Evolutionary conservation across 352 stramenopile genomes (phyloP), one percentile per base, ranked within the genome.

Genomic region (Phytophthora nicotianae): DNA sequence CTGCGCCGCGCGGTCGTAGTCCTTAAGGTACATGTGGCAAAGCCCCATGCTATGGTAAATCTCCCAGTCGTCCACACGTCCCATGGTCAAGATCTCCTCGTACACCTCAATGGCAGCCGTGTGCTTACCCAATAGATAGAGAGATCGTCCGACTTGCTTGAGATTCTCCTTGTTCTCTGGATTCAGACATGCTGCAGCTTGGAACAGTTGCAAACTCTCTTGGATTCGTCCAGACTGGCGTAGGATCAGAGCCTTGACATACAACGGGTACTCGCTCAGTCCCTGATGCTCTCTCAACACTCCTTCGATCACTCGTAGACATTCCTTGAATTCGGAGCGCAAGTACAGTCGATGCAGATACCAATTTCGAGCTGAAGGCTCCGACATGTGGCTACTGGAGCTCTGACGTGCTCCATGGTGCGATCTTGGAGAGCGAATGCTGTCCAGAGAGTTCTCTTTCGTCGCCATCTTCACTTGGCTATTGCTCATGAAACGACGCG

Each of bases 41-140:
- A 98, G 73, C 3, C 92, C 92, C 43, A 97, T 95, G 67, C 91
- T 97, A 63, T 97, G 86, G 57, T 90, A 94, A 53, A 98, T 92
- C 67, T 98, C 90, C 91, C 93, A 98, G 77, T 98, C 92, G 48
- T 98, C 91, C 23, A 77, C 57, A 16, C 76, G 78, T 0, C 77
- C 70, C 72, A 91, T 83, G 41, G 90, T 87, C 47, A 95, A 58
- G 52, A 95, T 93, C 73, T 97, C 88, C 49, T 97, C 85, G 66
- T 96, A 97, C 42, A 97, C 90, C 63, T 96, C 92, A 58, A 98
- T 88, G 14, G 92, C 91, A 4, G 84, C 84, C 19, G 86, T 94
- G 75, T 97, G 89, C 60, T 97, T 97, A 35, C 92, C 90, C 51
- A 98, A 52, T 29, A 95, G 50, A 48, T 93, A 93, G 19, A 93